phyloP scores from a whole-genome alignment of 2,329 filamentous ascomycete species.

The Mycogone perniciosa region DNA sequence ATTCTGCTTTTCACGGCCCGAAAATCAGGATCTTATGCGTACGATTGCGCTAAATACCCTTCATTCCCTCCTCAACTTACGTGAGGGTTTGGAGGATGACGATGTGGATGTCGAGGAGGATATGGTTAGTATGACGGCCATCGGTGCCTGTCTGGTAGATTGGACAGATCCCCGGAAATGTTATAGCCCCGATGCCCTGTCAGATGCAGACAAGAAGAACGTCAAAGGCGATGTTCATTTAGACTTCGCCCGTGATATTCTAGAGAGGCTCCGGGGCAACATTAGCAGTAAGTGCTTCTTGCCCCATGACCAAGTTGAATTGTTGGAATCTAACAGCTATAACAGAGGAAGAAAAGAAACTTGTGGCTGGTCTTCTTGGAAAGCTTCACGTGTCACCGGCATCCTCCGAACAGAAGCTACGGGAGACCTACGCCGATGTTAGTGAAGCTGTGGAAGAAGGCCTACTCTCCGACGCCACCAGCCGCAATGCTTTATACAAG shows the following conservation, averaged over 20 bases:
- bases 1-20: conserved; percentile 77
- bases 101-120: conserved; percentile 68
- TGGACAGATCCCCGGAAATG: conserved; percentile 92
- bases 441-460: conserved; percentile 57
- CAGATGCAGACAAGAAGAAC: conserved; percentile 54
- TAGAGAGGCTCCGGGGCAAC: conserved; percentile 65
- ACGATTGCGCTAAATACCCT: conserved; percentile 67
- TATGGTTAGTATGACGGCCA: conserved; percentile 71
- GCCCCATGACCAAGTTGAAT: background rate
- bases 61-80: conserved; percentile 65
- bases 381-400: conserved; percentile 75
- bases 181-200: conserved; percentile 44
- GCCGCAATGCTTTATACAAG: conserved; percentile 60
- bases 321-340: conserved; percentile 22
- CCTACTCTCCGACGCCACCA: conserved; percentile 53
- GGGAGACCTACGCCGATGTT: conserved; percentile 52
- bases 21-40: conserved; percentile 79
- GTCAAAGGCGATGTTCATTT: conserved; percentile 76
- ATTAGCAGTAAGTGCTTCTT: conserved; percentile 54
- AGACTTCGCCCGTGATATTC: conserved; percentile 66
- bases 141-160: conserved; percentile 79
- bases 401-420: conserved; percentile 52
- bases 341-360: conserved; percentile 79
- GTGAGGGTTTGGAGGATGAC: conserved; percentile 67
- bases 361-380: conserved; percentile 66